Base-by-base conservation (phyloP, 345 rosid species). In the Trapa incisa region DNA sequence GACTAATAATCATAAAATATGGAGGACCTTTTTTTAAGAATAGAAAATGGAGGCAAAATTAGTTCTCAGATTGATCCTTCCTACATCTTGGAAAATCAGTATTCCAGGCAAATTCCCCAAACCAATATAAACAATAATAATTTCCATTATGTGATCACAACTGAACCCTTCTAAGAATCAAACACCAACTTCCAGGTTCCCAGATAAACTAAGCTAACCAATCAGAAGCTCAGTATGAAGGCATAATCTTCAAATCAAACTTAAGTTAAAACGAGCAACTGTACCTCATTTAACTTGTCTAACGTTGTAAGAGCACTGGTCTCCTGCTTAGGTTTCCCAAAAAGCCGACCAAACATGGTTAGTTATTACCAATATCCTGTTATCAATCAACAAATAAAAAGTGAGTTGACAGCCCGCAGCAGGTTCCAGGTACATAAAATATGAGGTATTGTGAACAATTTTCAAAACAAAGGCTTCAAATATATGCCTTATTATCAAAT, bases 271-370 rank as follows among this genome's bases (percentile, higher is more conserved):
- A 62, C 52, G 8, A 42, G 9, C 47, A 32, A 54, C 38, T 15
- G 63, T 75, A 84, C 87, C 86, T 83, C 88, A 73, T 80, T 80
- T 7, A 91, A 81, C 74, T 89, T 88, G 79, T 91, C 96, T 67
- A 91, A 78, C 36, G 97, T 79, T 39, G 86, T 73, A 48, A 91
- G 75, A 64, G 97, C 87, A 81, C 78, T 89, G 9, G 92, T 41
- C 77, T 89, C 90, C 75, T 85, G 90, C 75, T 83, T 87, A 57
- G 97, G 94, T 80, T 86, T 91, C 12, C 97, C 96, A 37, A 91
- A 91, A 11, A 91, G 73, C 52, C 96, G 83, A 72, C 66, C 87
- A 69, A 89, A 89, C 97, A 91, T 89, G 80, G n/a, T 80, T 75
- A 67, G 69, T 50, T 50, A 50, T 50, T 50, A 22, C 29, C 29